These are phyloP conservation scores for Microglena sp. DNA, from an alignment of 139 green algal genomes.

Conservation along the genomic window DNA sequence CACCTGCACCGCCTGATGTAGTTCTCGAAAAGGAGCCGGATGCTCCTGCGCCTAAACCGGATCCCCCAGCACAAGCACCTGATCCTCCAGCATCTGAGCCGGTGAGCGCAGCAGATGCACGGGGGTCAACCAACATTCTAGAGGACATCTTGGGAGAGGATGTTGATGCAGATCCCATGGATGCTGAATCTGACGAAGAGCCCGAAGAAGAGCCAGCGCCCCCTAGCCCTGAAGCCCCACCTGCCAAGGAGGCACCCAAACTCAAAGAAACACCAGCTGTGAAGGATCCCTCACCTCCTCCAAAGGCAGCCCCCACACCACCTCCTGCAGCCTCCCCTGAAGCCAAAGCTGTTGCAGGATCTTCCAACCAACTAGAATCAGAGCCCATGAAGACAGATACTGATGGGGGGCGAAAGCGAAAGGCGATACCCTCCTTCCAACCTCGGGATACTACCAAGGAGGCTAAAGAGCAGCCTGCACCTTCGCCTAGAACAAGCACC, in stretches of 20 bases:
- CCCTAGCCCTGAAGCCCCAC: neutral
- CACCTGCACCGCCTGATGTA: too few relatives aligned
- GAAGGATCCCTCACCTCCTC: too few relatives aligned
- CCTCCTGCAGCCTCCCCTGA: too few relatives aligned
- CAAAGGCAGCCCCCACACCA: too few relatives aligned
- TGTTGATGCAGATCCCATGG: neutral
- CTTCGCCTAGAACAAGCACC: neutral
- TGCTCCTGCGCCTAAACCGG: neutral
- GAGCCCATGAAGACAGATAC: too few relatives aligned
- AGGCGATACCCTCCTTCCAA: too few relatives aligned
- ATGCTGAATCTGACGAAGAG: too few relatives aligned
- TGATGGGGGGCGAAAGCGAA: too few relatives aligned
- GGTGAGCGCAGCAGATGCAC: neutral
- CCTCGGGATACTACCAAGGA: too few relatives aligned
- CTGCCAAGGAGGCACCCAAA: neutral
- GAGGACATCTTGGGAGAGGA: neutral
- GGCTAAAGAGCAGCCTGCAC: neutral
- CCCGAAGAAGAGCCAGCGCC: neutral
- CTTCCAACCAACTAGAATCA: too few relatives aligned
- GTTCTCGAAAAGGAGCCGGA: too few relatives aligned
- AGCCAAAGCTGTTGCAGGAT: too few relatives aligned
- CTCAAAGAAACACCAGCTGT: neutral
- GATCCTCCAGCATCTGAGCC: neutral
- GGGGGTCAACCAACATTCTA: neutral
- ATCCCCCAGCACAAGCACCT: neutral